Evolutionary conservation across 1,139 yeast species (phyloP).

Genomic region (Chernovozyma aurita): DNA sequence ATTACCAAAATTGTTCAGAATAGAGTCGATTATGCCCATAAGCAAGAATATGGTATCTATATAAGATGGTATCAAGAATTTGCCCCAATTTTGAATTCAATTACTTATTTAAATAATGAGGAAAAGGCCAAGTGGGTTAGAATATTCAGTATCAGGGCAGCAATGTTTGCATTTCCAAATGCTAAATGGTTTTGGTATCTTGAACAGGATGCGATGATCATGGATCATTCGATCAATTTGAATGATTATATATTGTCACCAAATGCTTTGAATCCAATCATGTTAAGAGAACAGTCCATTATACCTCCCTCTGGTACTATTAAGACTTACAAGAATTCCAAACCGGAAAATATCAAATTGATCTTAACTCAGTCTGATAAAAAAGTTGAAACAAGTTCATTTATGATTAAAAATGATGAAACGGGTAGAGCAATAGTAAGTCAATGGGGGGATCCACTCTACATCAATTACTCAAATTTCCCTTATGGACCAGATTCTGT

Average conservation of each 20-base stretch:
- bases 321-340: constrained; percentile 62
- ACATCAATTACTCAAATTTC: constrained; percentile 61
- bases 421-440: constrained; percentile 67
- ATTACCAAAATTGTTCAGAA: constrained; percentile 70
- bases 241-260: constrained; percentile 54
- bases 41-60: constrained; percentile 71
- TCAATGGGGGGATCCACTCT: constrained; percentile 68
- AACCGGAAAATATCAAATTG: constrained; percentile 49
- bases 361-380: constrained; percentile 63
- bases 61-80: constrained; percentile 84
- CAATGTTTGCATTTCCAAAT: constrained; percentile 81
- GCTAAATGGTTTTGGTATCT: constrained; percentile 84
- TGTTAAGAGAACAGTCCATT: constrained; percentile 64
- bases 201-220: constrained; percentile 69
- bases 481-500: constrained; percentile 61
- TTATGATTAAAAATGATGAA: constrained; percentile 61
- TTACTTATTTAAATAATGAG: constrained; percentile 27
- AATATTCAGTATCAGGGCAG: constrained; percentile 62
- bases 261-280: constrained; percentile 50
- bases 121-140: constrained; percentile 56
- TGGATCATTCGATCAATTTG: constrained; percentile 58
- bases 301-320: constrained; percentile 65
- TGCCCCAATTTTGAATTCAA: constrained; percentile 49
- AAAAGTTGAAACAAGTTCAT: constrained; percentile 63
- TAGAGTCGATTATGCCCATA: constrained; percentile 75